Conservation (phyloP, 352 stramenopile species). For the Phytopythium cucurbitacearum region DNA sequence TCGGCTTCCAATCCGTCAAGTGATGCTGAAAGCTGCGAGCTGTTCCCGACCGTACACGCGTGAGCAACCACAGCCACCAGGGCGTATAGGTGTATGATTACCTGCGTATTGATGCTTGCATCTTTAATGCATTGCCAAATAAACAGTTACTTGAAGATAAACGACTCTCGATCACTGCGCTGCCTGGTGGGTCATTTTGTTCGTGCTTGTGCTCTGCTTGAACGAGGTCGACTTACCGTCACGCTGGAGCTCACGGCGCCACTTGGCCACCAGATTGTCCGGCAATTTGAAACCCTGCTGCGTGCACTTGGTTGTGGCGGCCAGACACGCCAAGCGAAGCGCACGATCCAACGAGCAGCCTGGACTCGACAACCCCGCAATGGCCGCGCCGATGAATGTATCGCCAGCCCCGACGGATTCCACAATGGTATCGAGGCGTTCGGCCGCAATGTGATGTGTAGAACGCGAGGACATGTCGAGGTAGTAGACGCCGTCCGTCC, state of each 20-base stretch:
- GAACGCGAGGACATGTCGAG: conserved; percentile 17
- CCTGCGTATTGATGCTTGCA: too few relatives aligned
- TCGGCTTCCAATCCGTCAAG: too few relatives aligned
- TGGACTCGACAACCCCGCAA: conserved; percentile 37
- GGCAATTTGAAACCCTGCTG: conserved; percentile 48
- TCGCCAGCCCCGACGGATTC: conserved; percentile 76
- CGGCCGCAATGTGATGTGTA: conserved; percentile 30
- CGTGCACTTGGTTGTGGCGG: conserved; percentile 57
- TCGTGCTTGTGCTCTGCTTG: neutral
- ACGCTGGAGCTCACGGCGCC: conserved; percentile 9
- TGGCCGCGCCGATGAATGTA: conserved; percentile 59
- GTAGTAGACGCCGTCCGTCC: conserved; percentile 53
- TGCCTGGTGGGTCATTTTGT: too few relatives aligned
- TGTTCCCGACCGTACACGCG: too few relatives aligned
- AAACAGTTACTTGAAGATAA: too few relatives aligned
- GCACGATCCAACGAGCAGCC: conserved; percentile 21
- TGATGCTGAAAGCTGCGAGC: too few relatives aligned
- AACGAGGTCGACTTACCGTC: neutral
- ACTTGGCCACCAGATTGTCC: conserved; percentile 12
- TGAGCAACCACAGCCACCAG: too few relatives aligned
- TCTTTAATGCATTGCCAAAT: too few relatives aligned
- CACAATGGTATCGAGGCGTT: conserved; percentile 29
- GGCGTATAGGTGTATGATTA: too few relatives aligned
- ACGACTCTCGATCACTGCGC: too few relatives aligned
- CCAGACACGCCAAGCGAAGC: conserved; percentile 38